phyloP scores from a whole-genome alignment of 2,329 filamentous ascomycete species.

The Pseudogymnoascus sp. region DNA sequence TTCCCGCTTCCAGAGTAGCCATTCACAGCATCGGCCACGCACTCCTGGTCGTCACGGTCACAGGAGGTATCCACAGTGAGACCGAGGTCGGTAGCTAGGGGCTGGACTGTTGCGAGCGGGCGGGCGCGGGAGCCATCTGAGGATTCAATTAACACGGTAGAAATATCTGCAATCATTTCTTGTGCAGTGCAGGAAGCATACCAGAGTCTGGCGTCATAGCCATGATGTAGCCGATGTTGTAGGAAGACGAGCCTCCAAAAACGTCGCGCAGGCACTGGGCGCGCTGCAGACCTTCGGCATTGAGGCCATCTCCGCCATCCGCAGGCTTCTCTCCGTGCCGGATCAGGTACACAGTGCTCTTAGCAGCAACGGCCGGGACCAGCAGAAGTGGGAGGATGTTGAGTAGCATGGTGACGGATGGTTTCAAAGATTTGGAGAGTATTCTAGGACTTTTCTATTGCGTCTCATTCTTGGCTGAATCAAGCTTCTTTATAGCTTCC shows the following conservation, averaged over 20 bases:
- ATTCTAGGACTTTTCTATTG: background rate
- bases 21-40: constrained; percentile 43
- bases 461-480: background rate
- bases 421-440: background rate
- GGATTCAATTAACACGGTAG: background rate
- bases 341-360: constrained; percentile 52
- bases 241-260: constrained; percentile 43
- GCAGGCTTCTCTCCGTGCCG: constrained; percentile 56
- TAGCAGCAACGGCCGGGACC: constrained; percentile 11
- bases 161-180: background rate
- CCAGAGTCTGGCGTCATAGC: constrained; percentile 44
- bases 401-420: constrained; percentile 3
- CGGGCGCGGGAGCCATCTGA: constrained; percentile 43
- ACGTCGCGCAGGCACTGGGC: constrained; percentile 51
- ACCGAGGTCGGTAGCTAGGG: constrained; percentile 47
- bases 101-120: constrained; percentile 49
- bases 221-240: constrained; percentile 51
- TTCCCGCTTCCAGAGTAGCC: constrained; percentile 43
- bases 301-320: constrained; percentile 41
- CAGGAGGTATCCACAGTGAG: constrained; percentile 48
- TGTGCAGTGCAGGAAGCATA: constrained; percentile 19
- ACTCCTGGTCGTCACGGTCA: constrained; percentile 45
- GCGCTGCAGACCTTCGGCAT: constrained; percentile 42
- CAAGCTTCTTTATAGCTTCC: constrained; percentile 1
- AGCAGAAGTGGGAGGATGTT: background rate